These are phyloP conservation scores for Murraya koenigii DNA, from an alignment of 345 rosid genomes.

Conservation along the genomic window DNA sequence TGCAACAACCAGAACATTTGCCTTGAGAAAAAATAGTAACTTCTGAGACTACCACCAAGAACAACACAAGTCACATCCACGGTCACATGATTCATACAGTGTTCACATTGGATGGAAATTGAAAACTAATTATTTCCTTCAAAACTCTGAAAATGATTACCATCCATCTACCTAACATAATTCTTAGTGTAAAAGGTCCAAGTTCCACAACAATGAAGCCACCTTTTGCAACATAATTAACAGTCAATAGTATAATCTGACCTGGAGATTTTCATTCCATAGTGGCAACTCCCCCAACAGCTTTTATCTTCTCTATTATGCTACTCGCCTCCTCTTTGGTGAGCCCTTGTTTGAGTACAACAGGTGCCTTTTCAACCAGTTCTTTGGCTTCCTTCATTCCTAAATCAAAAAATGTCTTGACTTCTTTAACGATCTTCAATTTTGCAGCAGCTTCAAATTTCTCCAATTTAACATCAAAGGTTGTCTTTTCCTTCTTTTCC, in stretches of 20 bases:
- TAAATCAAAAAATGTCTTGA: conserved; percentile 40
- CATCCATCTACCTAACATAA: neutral
- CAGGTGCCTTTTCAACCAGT: conserved; percentile 49
- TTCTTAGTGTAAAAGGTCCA: neutral
- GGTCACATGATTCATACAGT: too few species aligned
- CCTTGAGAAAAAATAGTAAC: too few species aligned
- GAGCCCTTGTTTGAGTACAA: conserved; percentile 41
- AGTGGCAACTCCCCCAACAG: conserved; percentile 47
- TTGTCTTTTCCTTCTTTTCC: conserved; percentile 44
- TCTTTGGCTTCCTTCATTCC: conserved; percentile 57
- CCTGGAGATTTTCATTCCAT: conserved; percentile 34
- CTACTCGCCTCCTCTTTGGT: conserved; percentile 47
- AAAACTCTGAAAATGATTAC: neutral
- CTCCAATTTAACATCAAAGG: conserved; percentile 51
- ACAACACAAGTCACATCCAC: too few species aligned
- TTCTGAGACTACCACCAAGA: too few species aligned
- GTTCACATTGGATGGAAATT: neutral
- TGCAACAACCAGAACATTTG: too few species aligned
- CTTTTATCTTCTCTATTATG: conserved; percentile 42
- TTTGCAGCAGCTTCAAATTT: conserved; percentile 49
- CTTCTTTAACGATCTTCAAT: conserved; percentile 53
- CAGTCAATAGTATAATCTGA: neutral
- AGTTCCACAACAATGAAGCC: neutral
- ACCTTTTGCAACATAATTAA: neutral
- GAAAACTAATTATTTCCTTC: neutral